These are phyloP conservation scores for Fusarium drepaniforme DNA, from an alignment of 2,329 filamentous ascomycete species.

Conservation along the genomic window DNA sequence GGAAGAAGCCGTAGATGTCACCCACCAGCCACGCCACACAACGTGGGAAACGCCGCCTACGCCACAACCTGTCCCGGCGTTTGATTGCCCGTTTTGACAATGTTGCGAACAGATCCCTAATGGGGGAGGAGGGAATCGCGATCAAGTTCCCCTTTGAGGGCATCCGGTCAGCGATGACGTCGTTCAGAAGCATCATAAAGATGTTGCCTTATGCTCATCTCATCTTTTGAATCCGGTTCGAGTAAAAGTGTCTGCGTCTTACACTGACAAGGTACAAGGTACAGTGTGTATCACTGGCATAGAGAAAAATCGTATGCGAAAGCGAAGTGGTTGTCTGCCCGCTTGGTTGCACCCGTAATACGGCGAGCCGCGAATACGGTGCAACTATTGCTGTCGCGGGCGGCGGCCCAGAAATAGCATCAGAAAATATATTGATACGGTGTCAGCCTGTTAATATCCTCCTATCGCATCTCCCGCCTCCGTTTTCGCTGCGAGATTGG, in stretches of 20 bases:
- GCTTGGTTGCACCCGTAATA: conserved; percentile 2
- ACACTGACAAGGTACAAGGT: background rate
- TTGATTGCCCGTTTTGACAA: conserved; percentile 24
- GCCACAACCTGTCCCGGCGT: conserved; percentile 15
- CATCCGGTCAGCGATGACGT: conserved; percentile 21
- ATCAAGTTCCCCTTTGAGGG: conserved; percentile 1
- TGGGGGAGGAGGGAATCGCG: conserved; percentile 10
- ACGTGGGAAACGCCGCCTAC: conserved; percentile 27
- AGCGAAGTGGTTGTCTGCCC: conserved; percentile 23
- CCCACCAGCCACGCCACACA: conserved; percentile 5
- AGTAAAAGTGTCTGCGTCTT: background rate
- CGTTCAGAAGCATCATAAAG: background rate
- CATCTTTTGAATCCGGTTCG: background rate
- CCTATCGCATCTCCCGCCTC: conserved; percentile 11
- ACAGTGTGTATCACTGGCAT: background rate
- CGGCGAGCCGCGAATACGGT: conserved; percentile 8
- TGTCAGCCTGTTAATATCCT: conserved; percentile 7
- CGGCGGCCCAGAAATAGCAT: conserved; percentile 31
- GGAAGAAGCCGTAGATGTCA: conserved; percentile 16
- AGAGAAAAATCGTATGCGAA: conserved; percentile 12
- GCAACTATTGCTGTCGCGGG: background rate
- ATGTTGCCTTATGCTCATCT: conserved; percentile 8
- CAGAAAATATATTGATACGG: conserved; percentile 19
- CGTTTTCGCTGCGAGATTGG: conserved; percentile 23
- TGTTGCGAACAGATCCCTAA: conserved; percentile 7